phyloP scores from a whole-genome alignment of 768 basidiomycete species.

The Hericium coralloides region DNA sequence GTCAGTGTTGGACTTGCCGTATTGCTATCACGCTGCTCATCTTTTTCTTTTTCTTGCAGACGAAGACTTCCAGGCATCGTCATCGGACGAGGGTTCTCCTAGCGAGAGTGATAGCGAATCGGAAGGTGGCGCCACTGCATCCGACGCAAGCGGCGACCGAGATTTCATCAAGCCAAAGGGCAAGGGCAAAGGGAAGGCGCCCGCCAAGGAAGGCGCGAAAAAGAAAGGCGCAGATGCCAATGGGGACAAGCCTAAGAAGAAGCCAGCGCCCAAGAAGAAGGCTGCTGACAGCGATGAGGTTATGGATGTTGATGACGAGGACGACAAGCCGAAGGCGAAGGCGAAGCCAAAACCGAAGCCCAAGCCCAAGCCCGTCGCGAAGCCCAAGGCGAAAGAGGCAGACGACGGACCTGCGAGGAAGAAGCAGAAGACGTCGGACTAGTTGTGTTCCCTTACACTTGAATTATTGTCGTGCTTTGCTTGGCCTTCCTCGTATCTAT shows the following conservation, averaged over 20 bases:
- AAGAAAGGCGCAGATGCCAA: constrained; percentile 14
- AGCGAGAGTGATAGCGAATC: constrained; percentile 59
- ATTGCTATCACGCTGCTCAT: neutral
- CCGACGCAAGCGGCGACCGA: constrained; percentile 76
- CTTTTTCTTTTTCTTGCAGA: constrained; percentile 32
- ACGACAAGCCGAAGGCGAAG: constrained; percentile 38
- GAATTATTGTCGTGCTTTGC: neutral
- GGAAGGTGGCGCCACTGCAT: constrained; percentile 63
- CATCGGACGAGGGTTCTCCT: constrained; percentile 83
- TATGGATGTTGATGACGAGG: constrained; percentile 29
- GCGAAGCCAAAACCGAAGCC: constrained; percentile 33
- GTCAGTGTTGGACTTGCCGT: constrained; percentile 25
- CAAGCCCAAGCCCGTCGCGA: constrained; percentile 14
- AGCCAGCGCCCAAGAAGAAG: constrained; percentile 42
- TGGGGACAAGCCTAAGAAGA: constrained; percentile 27
- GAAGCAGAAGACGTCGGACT: constrained; percentile 32
- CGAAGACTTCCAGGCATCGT: constrained; percentile 86
- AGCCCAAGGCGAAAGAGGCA: neutral
- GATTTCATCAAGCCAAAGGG: constrained; percentile 39
- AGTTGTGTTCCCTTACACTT: constrained; percentile 6
- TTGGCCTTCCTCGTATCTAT: neutral
- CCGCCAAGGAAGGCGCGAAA: constrained; percentile 28
- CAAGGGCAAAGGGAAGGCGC: constrained; percentile 33
- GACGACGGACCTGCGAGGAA: constrained; percentile 20
- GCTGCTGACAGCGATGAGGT: constrained; percentile 27